phyloP scores from a whole-genome alignment of 495 filamentous ascomycete genomes.

The Cryomyces minteri region DNA sequence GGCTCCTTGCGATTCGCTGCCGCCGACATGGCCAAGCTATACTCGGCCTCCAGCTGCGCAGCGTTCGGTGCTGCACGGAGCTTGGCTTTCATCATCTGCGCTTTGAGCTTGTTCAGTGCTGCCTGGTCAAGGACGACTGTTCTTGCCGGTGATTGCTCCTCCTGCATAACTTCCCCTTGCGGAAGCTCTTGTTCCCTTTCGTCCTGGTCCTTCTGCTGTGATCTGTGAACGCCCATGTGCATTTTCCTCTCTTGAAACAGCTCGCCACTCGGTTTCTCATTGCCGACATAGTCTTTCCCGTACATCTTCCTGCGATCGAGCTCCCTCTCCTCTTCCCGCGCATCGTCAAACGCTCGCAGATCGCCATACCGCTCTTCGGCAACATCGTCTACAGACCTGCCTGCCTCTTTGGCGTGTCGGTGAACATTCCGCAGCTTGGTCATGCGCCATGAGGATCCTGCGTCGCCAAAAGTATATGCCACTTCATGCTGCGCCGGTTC shows the following conservation, averaged over 20 bases:
- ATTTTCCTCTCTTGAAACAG: slow-evolving; percentile 60
- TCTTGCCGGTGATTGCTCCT: slow-evolving; percentile 19
- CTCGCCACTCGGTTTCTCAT: slow-evolving; percentile 77
- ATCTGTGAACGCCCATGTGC: slow-evolving; percentile 25
- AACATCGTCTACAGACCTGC: slow-evolving; percentile 54
- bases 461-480: slow-evolving; percentile 75
- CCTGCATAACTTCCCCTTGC: slow-evolving; percentile 27
- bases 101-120: slow-evolving; percentile 72
- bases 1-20: slow-evolving; percentile 39
- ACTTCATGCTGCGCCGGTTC: slow-evolving; percentile 42
- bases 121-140: slow-evolving; percentile 48
- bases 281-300: slow-evolving; percentile 69
- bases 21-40: slow-evolving; percentile 48
- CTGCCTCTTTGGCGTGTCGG: slow-evolving; percentile 54
- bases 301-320: slow-evolving; percentile 71
- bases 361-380: slow-evolving; percentile 68
- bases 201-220: slow-evolving; percentile 14
- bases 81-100: slow-evolving; percentile 88
- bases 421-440: slow-evolving; percentile 80
- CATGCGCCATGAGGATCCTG: slow-evolving; percentile 88
- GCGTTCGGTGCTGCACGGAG: slow-evolving; percentile 55
- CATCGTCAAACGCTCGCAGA: slow-evolving; percentile 76
- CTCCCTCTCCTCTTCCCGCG: slow-evolving; percentile 87
- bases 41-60: slow-evolving; percentile 64
- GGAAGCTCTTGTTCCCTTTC: slow-evolving; percentile 26